A percentile compares a stretch with the other conserved stretches of the same genome.
Conservation (phyloP, 2,329 filamentous ascomycete genomes). For the Penicillium sp. region DNA sequence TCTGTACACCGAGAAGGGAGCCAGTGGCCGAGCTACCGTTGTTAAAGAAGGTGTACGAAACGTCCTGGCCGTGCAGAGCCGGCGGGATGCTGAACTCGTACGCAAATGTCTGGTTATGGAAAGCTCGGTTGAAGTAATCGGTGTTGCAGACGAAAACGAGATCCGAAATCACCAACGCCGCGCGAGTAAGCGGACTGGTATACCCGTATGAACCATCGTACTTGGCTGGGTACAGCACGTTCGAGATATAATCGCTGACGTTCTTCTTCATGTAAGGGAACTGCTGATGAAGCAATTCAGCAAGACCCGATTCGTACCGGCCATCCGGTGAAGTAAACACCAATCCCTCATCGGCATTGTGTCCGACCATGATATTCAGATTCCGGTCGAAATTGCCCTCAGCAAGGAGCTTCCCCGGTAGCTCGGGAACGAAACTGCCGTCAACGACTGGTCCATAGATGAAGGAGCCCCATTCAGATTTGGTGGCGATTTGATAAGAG, state of each 20-base stretch:
- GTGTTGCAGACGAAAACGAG: slow-evolving; percentile 57
- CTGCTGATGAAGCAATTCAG: slow-evolving; percentile 21
- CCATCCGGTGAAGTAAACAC: slow-evolving; percentile 45
- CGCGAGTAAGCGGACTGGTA: slow-evolving; percentile 49
- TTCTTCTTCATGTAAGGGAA: slow-evolving; percentile 31
- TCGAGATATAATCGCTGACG: slow-evolving; percentile 49
- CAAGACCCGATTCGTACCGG: slow-evolving; percentile 29
- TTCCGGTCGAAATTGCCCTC: slow-evolving; percentile 51
- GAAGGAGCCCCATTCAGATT: slow-evolving; percentile 48
- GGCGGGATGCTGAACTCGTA: slow-evolving; percentile 60
- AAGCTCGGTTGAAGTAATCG: slow-evolving; percentile 56
- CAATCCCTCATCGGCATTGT: slow-evolving; percentile 51
- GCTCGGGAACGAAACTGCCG: slow-evolving; percentile 52
- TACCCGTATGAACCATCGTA: slow-evolving; percentile 56
- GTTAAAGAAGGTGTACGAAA: slow-evolving; percentile 58
- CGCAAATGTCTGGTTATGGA: slow-evolving; percentile 54
- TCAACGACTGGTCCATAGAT: slow-evolving; percentile 54
- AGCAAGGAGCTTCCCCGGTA: slow-evolving; percentile 52
- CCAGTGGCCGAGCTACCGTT: slow-evolving; percentile 37
- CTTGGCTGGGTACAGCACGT: slow-evolving; percentile 56
- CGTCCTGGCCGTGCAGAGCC: slow-evolving; percentile 57
- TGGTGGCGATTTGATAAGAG: slow-evolving; percentile 43
- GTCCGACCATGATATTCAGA: slow-evolving; percentile 51
- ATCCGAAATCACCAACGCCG: slow-evolving; percentile 49
- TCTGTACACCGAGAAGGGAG: slow-evolving; percentile 36